These are phyloP conservation scores for Didymella pomorum DNA, from an alignment of 2,329 filamentous ascomycete species.

Conservation along the genomic window DNA sequence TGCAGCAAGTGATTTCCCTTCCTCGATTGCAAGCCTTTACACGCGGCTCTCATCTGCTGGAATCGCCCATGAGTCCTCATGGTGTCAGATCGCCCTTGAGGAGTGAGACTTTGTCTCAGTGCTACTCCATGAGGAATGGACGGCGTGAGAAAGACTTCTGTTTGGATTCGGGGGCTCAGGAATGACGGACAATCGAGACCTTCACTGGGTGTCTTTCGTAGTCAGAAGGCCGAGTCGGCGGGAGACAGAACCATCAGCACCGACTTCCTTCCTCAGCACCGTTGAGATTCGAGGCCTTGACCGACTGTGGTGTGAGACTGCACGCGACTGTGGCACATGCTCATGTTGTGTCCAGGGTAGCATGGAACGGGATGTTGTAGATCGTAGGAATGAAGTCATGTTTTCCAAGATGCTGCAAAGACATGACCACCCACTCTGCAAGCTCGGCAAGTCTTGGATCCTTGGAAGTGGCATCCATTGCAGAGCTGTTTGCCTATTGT, in stretches of 20 bases:
- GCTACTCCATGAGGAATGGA: not conserved
- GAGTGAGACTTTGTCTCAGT: not conserved
- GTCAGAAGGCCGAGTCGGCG: not conserved
- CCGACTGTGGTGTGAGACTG: not conserved
- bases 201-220: not conserved
- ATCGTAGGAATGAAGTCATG: slow-evolving; percentile 7
- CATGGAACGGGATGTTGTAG: not conserved
- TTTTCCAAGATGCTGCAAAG: not conserved
- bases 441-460: not conserved
- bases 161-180: not conserved
- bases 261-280: not conserved
- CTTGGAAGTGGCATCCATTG: not conserved
- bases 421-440: not conserved
- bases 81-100: not conserved
- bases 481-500: not conserved
- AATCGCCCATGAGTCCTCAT: not conserved
- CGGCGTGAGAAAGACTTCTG: not conserved
- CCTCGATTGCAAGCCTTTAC: not conserved
- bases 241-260: not conserved
- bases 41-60: not conserved
- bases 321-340: slow-evolving; percentile 10
- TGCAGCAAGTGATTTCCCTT: not conserved
- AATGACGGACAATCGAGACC: not conserved
- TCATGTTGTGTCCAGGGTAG: not conserved
- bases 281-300: not conserved